These are phyloP conservation scores for Saccharomyces eubayanus DNA, from an alignment of 805 yeast genomes.

Conservation along the genomic window DNA sequence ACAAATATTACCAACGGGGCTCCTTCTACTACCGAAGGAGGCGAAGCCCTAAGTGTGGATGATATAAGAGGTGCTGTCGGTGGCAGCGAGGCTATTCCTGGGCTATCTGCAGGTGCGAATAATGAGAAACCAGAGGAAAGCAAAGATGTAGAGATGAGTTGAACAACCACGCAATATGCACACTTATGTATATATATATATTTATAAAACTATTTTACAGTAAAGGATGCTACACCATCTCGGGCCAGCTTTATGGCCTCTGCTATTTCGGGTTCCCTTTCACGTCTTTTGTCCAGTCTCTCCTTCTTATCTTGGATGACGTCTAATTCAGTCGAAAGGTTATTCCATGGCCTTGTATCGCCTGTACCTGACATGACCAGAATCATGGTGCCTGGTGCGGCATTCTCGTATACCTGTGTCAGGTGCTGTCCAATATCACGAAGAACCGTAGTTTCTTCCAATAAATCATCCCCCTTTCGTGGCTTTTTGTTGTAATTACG, in stretches of 20 bases:
- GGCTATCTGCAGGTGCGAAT: conserved; percentile 28
- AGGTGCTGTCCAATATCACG: conserved; percentile 39
- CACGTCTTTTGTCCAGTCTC: conserved; percentile 37
- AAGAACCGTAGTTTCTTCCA: conserved; percentile 17
- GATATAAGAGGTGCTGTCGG: conserved; percentile 52
- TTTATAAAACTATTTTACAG: conserved; percentile 31
- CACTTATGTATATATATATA: not conserved
- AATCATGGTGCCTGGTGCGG: conserved; percentile 55
- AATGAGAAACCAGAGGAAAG: conserved; percentile 14
- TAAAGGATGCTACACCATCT: conserved; percentile 49
- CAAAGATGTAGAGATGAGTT: conserved; percentile 1
- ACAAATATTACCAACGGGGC: not conserved
- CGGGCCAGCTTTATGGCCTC: conserved; percentile 46
- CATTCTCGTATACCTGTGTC: conserved; percentile 37
- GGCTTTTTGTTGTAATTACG: conserved; percentile 6
- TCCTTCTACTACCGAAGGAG: conserved; percentile 6
- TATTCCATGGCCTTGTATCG: conserved; percentile 39
- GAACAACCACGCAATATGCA: not conserved
- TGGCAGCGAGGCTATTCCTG: conserved; percentile 38
- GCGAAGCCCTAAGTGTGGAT: conserved; percentile 34
- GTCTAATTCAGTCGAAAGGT: conserved; percentile 38
- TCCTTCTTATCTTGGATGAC: conserved; percentile 31
- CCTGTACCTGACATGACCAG: conserved; percentile 59
- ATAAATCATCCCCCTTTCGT: conserved; percentile 11
- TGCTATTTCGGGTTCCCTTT: conserved; percentile 38